A percentile compares a stretch with the other conserved stretches of the same genome.
Evolutionary conservation across 352 stramenopile genomes (phyloP).

Genomic region (Globisporangium paddicum): DNA sequence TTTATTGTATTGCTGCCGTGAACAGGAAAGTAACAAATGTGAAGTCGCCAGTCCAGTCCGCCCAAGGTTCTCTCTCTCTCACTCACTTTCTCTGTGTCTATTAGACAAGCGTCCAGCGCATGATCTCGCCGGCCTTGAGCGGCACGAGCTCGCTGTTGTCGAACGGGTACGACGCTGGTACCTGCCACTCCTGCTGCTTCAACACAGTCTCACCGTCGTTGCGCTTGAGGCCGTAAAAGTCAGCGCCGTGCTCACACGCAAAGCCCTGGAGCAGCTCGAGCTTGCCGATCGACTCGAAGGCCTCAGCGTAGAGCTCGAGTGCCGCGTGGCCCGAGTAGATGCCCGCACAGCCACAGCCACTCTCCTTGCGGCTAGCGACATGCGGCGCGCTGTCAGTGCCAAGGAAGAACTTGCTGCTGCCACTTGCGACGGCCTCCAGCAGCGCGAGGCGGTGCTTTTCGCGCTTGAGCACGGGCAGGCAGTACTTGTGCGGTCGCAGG

Average conservation of each 20-base stretch:
- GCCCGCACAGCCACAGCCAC: slow-evolving; percentile 90
- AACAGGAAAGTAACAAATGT: background rate
- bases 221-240: slow-evolving; percentile 96
- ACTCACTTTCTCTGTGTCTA: too few relatives aligned
- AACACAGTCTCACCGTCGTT: slow-evolving; percentile 89
- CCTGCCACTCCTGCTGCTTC: slow-evolving; percentile 86
- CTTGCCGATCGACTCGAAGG: slow-evolving; percentile 92
- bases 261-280: slow-evolving; percentile 95
- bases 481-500: slow-evolving; percentile 99
- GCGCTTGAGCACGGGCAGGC: slow-evolving; percentile 98
- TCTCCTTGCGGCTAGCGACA: slow-evolving; percentile 90
- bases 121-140: slow-evolving; percentile 89
- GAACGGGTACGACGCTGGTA: slow-evolving; percentile 91
- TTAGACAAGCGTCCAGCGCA: slow-evolving; percentile 87
- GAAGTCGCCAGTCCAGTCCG: background rate
- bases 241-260: slow-evolving; percentile 90
- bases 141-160: slow-evolving; percentile 85
- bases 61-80: background rate
- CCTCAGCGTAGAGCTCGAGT: slow-evolving; percentile 97
- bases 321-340: slow-evolving; percentile 96
- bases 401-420: slow-evolving; percentile 97
- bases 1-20: slow-evolving; percentile 1
- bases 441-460: slow-evolving; percentile 91
- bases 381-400: slow-evolving; percentile 98
- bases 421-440: slow-evolving; percentile 86